Conservation (phyloP, 257 asterid species). For the Penstemon eatonii region DNA sequence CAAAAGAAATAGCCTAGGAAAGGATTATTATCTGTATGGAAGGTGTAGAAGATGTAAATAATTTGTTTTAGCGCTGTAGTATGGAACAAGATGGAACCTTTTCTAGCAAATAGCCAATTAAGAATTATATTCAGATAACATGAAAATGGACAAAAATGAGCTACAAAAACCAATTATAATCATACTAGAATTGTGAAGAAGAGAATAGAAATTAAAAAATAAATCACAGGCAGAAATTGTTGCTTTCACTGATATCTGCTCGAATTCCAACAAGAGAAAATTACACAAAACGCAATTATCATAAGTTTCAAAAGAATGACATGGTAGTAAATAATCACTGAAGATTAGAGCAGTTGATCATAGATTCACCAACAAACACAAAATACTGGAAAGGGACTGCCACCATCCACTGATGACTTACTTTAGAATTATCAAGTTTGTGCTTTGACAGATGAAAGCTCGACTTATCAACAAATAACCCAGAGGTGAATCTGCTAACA, state of each 20-base stretch:
- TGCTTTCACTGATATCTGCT: background rate
- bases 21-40: slow-evolving; percentile 15
- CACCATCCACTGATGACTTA: slow-evolving; percentile 31
- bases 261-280: slow-evolving; percentile 19
- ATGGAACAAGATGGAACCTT: background rate
- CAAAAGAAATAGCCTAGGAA: slow-evolving; percentile 2
- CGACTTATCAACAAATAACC: slow-evolving; percentile 67
- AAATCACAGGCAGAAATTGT: slow-evolving; percentile 13
- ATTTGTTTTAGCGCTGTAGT: slow-evolving; percentile 16
- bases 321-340: slow-evolving; percentile 19
- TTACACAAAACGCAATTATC: slow-evolving; percentile 7
- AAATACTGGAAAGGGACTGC: slow-evolving; percentile 10
- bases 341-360: slow-evolving; percentile 12
- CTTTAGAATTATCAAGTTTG: slow-evolving; percentile 42
- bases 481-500: slow-evolving; percentile 49
- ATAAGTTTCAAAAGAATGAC: slow-evolving; percentile 20
- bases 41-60: slow-evolving; percentile 19
- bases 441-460: slow-evolving; percentile 45
- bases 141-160: slow-evolving; percentile 21
- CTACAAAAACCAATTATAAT: slow-evolving; percentile 11
- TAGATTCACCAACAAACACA: slow-evolving; percentile 19
- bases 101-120: background rate
- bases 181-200: slow-evolving; percentile 8
- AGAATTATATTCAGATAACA: slow-evolving; percentile 18
- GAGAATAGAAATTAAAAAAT: slow-evolving; percentile 2